Base-by-base conservation (phyloP, 257 asterid genomes). In the Solanum sejunctum region DNA sequence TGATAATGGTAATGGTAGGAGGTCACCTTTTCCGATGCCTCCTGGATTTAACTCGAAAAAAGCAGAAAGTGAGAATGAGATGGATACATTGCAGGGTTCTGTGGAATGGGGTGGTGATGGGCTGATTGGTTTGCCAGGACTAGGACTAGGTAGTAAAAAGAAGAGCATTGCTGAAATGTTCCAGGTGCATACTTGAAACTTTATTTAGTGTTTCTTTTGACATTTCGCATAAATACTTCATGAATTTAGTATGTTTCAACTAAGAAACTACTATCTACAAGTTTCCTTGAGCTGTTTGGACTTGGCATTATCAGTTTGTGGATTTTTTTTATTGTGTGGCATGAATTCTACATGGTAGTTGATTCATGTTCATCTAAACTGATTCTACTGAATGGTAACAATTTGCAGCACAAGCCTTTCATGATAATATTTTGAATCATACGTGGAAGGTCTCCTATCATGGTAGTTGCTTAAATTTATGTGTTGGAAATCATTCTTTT, bases 91-190 rank as follows among this genome's bases (percentile, higher is more conserved):
- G 84, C 97, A 89, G 89, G 94, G 87, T 69, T 82, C 93, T 12
- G 93, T 87, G 79, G 99, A 94, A 75, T 96, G 98, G 99, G 97
- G 93, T 64, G 94, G 93, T 17, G 97, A 94, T 90, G 99, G 99
- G 23, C 98, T 96, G 83, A 95, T 94, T 88, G 99, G 98, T 39
- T 90, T 95, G 91, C 97, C 97, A 39, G 99, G 97, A 54, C 82
- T 94, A 87, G 98, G 95, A 51, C 83, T 92, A 64, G 96, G 96
- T 70, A 85, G 89, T 92, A 93, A 92, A 78, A 97, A 94, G 86
- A 95, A 92, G 93, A 95, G 98, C 87, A 87, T 95, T 70, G 97
- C 93, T 43, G 94, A 92, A 86, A 92, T 93, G 82, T 94, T 94
- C 90, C 94, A 96, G 96, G 99, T 96, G 86, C 73, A 84, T 88